These are phyloP conservation scores for Gigaspora rosea DNA, from an alignment of 192 early-diverging fungal genomes.

Conservation along the genomic window DNA sequence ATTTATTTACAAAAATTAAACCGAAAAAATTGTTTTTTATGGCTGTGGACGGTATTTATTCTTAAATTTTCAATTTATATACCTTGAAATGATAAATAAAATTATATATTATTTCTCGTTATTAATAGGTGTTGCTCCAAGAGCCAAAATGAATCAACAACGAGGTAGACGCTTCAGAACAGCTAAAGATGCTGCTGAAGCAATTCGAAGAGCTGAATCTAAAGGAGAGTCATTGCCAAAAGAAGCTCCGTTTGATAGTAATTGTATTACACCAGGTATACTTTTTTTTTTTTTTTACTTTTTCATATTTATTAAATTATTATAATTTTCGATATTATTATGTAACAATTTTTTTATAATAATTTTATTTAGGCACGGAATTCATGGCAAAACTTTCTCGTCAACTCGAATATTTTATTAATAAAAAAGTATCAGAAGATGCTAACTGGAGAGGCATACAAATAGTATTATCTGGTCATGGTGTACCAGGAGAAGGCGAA, in stretches of 20 bases:
- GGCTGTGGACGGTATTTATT: conserved; percentile 77
- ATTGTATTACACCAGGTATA: conserved; percentile 94
- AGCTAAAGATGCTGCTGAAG: conserved; percentile 78
- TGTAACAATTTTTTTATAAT: neutral
- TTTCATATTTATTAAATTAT: neutral
- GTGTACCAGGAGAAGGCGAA: conserved; percentile 97
- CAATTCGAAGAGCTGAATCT: conserved; percentile 60
- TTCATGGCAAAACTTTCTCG: conserved; percentile 93
- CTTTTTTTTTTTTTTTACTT: conserved; percentile 21
- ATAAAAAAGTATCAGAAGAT: conserved; percentile 85
- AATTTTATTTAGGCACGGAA: conserved; percentile 65
- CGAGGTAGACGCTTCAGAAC: conserved; percentile 95
- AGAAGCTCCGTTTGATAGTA: conserved; percentile 87
- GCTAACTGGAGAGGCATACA: conserved; percentile 88
- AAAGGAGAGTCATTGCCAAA: conserved; percentile 72
- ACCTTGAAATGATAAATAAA: neutral
- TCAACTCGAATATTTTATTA: conserved; percentile 88
- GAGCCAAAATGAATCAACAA: conserved; percentile 99
- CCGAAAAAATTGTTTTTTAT: conserved; percentile 94
- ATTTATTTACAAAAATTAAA: conserved; percentile 88
- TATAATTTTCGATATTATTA: neutral
- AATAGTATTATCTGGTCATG: conserved; percentile 91
- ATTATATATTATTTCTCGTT: neutral
- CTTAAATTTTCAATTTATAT: neutral
- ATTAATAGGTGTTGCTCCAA: conserved; percentile 80